Evolutionary conservation across 2,329 filamentous ascomycete genomes (phyloP).

Genomic region (Paramyrothecium sp.): DNA sequence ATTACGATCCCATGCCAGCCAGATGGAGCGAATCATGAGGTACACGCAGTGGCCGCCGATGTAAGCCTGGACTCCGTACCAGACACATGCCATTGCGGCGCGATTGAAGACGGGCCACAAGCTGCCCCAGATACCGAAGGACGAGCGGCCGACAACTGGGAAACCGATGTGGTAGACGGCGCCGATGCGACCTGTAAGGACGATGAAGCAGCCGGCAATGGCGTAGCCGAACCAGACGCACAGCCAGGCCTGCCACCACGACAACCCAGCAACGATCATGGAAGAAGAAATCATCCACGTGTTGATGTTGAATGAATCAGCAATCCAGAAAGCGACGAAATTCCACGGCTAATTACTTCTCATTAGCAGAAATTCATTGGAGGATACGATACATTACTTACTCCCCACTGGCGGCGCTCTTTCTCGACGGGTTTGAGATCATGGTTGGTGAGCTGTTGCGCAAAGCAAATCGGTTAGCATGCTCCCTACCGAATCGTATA

Average conservation of each 20-base stretch:
- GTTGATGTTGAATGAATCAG: slow-evolving; percentile 85
- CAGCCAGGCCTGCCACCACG: slow-evolving; percentile 92
- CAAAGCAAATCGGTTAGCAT: neutral
- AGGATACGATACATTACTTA: no score
- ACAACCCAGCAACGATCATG: slow-evolving; percentile 74
- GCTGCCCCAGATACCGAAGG: slow-evolving; percentile 86
- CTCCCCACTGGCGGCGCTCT: slow-evolving; percentile 75
- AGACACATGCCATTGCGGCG: slow-evolving; percentile 82
- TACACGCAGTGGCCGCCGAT: slow-evolving; percentile 85
- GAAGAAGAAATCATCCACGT: slow-evolving; percentile 92
- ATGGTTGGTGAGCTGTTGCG: slow-evolving; percentile 69
- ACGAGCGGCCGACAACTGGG: slow-evolving; percentile 73
- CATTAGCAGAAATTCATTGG: no score
- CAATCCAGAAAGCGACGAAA: slow-evolving; percentile 85
- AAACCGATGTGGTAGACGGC: slow-evolving; percentile 88
- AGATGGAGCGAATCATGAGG: slow-evolving; percentile 85
- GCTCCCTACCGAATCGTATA: no score
- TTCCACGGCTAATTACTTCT: slow-evolving; percentile 61
- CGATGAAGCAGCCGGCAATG: slow-evolving; percentile 74
- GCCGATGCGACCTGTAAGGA: slow-evolving; percentile 77
- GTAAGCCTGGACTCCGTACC: slow-evolving; percentile 84
- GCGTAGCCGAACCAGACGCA: slow-evolving; percentile 86
- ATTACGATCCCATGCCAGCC: slow-evolving; percentile 62
- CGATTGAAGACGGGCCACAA: slow-evolving; percentile 89
- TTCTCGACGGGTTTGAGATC: slow-evolving; percentile 81